Conservation (phyloP, 768 basidiomycete species). For the Mycena vulgaris region DNA sequence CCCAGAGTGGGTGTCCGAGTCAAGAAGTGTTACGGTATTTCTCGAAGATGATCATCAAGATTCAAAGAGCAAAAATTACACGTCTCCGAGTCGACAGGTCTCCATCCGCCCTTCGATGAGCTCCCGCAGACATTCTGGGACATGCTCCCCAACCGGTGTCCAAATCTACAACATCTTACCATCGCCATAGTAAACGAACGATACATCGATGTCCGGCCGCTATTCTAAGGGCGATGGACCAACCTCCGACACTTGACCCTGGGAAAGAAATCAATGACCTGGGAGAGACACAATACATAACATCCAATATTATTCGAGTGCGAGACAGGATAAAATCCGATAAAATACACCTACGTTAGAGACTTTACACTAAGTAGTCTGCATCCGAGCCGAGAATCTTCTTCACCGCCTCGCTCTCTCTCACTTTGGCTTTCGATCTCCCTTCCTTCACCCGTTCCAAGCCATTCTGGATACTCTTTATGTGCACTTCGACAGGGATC, state of each 20-base stretch:
- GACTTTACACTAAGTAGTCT: neutral
- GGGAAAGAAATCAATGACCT: too few relatives aligned
- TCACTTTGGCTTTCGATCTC: conserved; percentile 63
- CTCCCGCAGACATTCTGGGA: conserved; percentile 37
- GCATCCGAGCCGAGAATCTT: conserved; percentile 25
- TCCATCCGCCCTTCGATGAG: conserved; percentile 40
- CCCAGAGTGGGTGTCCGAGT: too few relatives aligned
- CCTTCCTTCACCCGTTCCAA: conserved; percentile 74
- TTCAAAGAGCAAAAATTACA: too few relatives aligned
- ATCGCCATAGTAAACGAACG: conserved; percentile 39
- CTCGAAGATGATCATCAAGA: too few relatives aligned
- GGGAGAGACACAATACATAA: neutral
- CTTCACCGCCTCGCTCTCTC: conserved; percentile 50
- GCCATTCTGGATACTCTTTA: conserved; percentile 78
- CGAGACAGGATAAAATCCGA: neutral
- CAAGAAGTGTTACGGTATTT: too few relatives aligned
- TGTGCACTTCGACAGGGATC: conserved; percentile 81
- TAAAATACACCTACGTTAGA: too few relatives aligned
- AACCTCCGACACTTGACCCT: conserved; percentile 33
- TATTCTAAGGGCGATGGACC: conserved; percentile 36
- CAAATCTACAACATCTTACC: conserved; percentile 32
- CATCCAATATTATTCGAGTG: neutral
- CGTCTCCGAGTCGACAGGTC: too few relatives aligned
- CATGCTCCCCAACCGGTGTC: conserved; percentile 35
- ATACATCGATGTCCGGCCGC: conserved; percentile 38